Evolutionary conservation across 2,329 filamentous ascomycete genomes (phyloP), one percentile per base, ranked within the genome.

Genomic region (Daldinia eschscholtzii): DNA sequence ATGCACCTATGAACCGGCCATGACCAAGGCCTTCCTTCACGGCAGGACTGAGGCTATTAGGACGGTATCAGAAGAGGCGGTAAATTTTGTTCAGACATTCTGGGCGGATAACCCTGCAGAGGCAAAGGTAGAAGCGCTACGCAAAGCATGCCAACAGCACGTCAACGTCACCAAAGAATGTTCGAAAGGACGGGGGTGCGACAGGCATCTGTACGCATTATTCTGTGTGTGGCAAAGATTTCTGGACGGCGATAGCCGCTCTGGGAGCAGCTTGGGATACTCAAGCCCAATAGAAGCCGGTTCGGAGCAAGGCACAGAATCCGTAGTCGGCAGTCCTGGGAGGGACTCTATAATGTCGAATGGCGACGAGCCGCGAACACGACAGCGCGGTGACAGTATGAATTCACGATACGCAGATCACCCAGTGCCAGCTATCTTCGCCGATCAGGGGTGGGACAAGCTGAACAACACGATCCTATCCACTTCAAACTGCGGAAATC

Each of bases 401-500:
- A 82, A 82, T 72, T 85, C 86, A 48, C 82, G 85, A 64, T 83
- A 69, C 6, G 78, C 79, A 39, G 80, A 82, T 75, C 77, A 85
- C 76, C 76, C 83, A 64, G 86, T 95, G 75, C 96, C 96, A 0
- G 83, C 90, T 5, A 86, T 99, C 64, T 99, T 98, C 79, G 90
- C 91, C 55, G 96, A 99, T 76, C 75, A 87, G 0, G 96, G 95
- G 55, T 99, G 94, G 94, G 95, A 98, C 80, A 94, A 92, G 78
- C 88, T 98, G 72, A 98, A 98, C 83, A 97, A 88, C 70, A 98
- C 95, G 7, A 93, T 98, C 71, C 84, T 99, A 42, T 97, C 93
- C 6, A 98, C 96, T 0, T 98, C 94, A n/a, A 99, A 99, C 84
- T 99, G 96, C 80, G 96, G 96, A 66, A 99, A 98, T 80, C 96